These are phyloP conservation scores for Ophiostoma ips DNA, from an alignment of 2,329 filamentous ascomycete species.

Conservation along the genomic window DNA sequence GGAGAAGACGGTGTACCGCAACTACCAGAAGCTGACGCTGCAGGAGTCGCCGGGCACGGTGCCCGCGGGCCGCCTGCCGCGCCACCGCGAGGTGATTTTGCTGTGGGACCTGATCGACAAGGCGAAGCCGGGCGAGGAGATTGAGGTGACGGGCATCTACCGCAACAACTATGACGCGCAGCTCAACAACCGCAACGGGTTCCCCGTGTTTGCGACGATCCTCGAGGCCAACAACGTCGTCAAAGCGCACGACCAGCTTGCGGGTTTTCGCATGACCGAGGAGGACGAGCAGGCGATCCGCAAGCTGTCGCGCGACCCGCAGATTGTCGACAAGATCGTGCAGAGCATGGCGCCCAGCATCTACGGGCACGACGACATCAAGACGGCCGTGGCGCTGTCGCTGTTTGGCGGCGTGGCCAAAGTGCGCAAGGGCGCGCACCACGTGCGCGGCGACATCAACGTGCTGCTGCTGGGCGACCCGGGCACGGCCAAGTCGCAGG, in stretches of 20 bases:
- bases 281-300: slow-evolving; percentile 89
- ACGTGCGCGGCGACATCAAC: slow-evolving; percentile 95
- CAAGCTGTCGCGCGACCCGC: slow-evolving; percentile 72
- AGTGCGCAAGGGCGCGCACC: slow-evolving; percentile 72
- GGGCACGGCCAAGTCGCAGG: slow-evolving; percentile 93
- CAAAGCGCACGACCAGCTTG: slow-evolving; percentile 93
- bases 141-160: slow-evolving; percentile 93
- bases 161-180: slow-evolving; percentile 97
- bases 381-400: slow-evolving; percentile 87
- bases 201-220: slow-evolving; percentile 95
- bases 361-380: slow-evolving; percentile 92
- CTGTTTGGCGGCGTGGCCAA: slow-evolving; percentile 93
- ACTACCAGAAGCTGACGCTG: slow-evolving; percentile 94
- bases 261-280: slow-evolving; percentile 88
- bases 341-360: slow-evolving; percentile 92
- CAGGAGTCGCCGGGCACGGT: slow-evolving; percentile 97
- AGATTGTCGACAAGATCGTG: slow-evolving; percentile 86
- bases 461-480: slow-evolving; percentile 91
- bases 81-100: slow-evolving; percentile 86
- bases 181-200: slow-evolving; percentile 95
- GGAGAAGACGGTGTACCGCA: slow-evolving; percentile 95
- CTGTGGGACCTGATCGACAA: slow-evolving; percentile 95
- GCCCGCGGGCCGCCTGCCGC: slow-evolving; percentile 83
- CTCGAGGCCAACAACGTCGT: slow-evolving; percentile 95
- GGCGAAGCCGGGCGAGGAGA: slow-evolving; percentile 93